Percentiles rank a stretch among this genome's conserved stretches.
Conservation (phyloP, 2,329 filamentous ascomycete species). For the Sclerotinia trifoliorum region DNA sequence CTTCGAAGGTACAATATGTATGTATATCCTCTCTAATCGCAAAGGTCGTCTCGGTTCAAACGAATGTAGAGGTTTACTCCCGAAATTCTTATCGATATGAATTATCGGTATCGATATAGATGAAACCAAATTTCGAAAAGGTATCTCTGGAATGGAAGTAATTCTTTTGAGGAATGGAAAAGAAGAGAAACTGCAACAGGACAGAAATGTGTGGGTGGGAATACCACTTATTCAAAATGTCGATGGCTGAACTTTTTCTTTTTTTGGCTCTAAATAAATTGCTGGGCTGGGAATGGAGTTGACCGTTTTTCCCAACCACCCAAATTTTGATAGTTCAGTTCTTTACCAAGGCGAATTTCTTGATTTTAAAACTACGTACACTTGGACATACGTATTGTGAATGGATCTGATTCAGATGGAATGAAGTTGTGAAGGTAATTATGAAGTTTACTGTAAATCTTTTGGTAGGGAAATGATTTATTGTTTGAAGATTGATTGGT, state of each 20-base stretch:
- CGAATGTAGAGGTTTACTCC: neutral
- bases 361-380: neutral
- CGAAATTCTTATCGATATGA: neutral
- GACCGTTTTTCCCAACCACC: slow-evolving; percentile 18
- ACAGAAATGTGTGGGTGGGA: neutral
- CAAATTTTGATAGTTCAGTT: neutral
- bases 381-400: neutral
- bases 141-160: slow-evolving; percentile 12
- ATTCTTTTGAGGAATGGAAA: neutral
- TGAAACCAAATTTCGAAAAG: neutral
- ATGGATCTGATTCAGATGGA: slow-evolving; percentile 6
- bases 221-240: slow-evolving; percentile 8
- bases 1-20: neutral
- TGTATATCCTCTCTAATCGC: neutral
- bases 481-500: too few species aligned
- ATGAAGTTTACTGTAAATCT: neutral
- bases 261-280: slow-evolving; percentile 1
- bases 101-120: neutral
- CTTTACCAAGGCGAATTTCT: neutral
- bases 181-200: neutral
- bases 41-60: neutral
- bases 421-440: neutral
- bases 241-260: slow-evolving; percentile 10
- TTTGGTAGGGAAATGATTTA: neutral
- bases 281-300: slow-evolving; percentile 15